Conservation (phyloP, 441 rosid species). For the Syzygium syzygioides region DNA sequence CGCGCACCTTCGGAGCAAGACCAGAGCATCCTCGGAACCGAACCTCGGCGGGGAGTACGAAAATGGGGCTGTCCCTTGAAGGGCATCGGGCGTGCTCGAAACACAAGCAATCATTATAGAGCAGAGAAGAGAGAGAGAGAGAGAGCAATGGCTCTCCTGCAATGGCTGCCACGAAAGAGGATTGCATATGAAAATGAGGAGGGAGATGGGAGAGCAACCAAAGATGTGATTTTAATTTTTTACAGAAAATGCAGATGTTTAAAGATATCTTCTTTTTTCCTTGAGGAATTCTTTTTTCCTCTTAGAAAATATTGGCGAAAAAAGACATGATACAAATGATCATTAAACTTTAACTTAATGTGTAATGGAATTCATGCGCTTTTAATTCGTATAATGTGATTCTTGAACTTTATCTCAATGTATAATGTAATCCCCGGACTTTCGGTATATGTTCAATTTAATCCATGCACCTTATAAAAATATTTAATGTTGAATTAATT, state of each 20-base stretch:
- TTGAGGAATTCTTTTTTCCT: neutral
- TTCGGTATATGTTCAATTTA: too few species aligned
- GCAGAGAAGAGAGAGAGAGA: neutral
- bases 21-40: slow-evolving; percentile 32
- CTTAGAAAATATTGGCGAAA: too few species aligned
- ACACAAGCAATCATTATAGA: slow-evolving; percentile 19
- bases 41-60: slow-evolving; percentile 16
- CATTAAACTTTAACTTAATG: too few species aligned
- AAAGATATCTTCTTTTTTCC: neutral
- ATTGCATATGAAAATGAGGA: neutral
- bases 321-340: too few species aligned
- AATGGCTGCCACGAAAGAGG: neutral
- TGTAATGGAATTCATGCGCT: accelerated
- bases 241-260: neutral
- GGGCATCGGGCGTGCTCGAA: slow-evolving; percentile 16
- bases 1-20: slow-evolving; percentile 36
- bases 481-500: too few species aligned
- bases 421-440: too few species aligned
- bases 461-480: too few species aligned
- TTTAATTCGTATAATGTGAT: too few species aligned
- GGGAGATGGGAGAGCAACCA: neutral
- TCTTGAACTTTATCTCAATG: too few species aligned
- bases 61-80: slow-evolving; percentile 2
- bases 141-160: neutral
- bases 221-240: neutral